phyloP scores from a whole-genome alignment of 441 rosid genomes.

The Melianthus villosus region DNA sequence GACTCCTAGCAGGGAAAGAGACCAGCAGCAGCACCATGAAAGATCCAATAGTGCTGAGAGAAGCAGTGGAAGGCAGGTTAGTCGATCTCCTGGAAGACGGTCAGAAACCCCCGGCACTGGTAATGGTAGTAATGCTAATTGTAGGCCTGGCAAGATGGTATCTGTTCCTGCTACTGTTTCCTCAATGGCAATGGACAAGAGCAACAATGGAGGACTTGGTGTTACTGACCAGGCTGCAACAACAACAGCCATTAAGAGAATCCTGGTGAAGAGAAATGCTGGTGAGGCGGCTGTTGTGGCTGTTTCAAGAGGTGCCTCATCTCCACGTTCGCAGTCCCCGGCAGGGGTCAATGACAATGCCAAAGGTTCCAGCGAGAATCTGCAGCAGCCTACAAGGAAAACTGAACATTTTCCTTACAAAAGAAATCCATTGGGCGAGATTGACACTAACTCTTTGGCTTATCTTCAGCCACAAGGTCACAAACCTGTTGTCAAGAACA shows the following conservation, averaged over 20 bases:
- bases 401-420: constrained; percentile 2
- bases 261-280: not conserved
- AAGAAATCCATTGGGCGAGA: constrained; percentile 4
- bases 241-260: not conserved
- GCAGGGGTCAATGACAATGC: not conserved
- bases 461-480: not conserved
- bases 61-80: constrained; percentile 42
- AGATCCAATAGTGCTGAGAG: constrained; percentile 58
- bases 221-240: no score
- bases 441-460: constrained; percentile 3
- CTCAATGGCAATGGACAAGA: constrained; percentile 27
- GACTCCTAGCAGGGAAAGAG: constrained; percentile 83
- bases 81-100: constrained; percentile 66
- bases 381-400: constrained; percentile 3
- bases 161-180: constrained; percentile 65
- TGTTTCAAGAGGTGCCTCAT: not conserved
- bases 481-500: not conserved
- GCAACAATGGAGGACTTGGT: constrained; percentile 10
- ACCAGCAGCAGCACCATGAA: no score
- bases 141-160: constrained; percentile 48
- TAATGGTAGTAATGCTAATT: not conserved
- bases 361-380: not conserved
- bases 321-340: constrained; percentile 1
- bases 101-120: constrained; percentile 4
- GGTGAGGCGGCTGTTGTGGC: not conserved